Conservation (phyloP, 306 rosid genomes). For the Castanea sativa region DNA sequence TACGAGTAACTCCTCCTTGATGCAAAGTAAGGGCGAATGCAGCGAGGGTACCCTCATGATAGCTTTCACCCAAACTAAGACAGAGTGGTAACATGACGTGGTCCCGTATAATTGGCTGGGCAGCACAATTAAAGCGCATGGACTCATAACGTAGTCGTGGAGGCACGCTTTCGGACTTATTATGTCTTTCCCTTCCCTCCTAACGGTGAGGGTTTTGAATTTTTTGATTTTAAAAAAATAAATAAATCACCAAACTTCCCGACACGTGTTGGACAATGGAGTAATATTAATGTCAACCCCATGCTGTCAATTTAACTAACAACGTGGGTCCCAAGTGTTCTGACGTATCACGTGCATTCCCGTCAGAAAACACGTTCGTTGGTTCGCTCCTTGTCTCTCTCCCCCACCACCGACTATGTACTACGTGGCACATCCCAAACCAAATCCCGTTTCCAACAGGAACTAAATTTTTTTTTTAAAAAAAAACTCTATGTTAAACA, state of each 20-base stretch:
- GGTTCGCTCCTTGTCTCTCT: slow-evolving; percentile 26
- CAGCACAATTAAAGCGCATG: background rate
- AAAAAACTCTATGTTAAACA: too few relatives aligned
- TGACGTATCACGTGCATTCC: slow-evolving; percentile 28
- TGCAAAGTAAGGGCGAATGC: too few relatives aligned
- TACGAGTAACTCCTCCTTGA: too few relatives aligned
- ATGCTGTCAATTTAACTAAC: background rate
- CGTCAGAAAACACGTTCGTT: slow-evolving; percentile 51
- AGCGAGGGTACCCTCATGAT: too few relatives aligned
- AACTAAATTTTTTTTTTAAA: background rate
- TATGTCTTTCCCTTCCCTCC: background rate
- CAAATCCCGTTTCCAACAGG: background rate
- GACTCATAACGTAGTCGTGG: slow-evolving; percentile 20
- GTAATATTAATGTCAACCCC: background rate
- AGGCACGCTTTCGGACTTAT: slow-evolving; percentile 18
- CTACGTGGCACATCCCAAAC: slow-evolving; percentile 5
- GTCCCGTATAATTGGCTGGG: background rate
- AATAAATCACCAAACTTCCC: background rate
- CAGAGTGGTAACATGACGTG: background rate
- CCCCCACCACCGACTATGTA: background rate
- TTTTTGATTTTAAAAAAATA: too few relatives aligned
- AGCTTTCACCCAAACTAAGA: background rate
- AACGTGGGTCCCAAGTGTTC: slow-evolving; percentile 22
- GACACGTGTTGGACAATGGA: slow-evolving; percentile 17
- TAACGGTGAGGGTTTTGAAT: background rate